Conservation (phyloP, 768 basidiomycete genomes). For the Mycena galopus region DNA sequence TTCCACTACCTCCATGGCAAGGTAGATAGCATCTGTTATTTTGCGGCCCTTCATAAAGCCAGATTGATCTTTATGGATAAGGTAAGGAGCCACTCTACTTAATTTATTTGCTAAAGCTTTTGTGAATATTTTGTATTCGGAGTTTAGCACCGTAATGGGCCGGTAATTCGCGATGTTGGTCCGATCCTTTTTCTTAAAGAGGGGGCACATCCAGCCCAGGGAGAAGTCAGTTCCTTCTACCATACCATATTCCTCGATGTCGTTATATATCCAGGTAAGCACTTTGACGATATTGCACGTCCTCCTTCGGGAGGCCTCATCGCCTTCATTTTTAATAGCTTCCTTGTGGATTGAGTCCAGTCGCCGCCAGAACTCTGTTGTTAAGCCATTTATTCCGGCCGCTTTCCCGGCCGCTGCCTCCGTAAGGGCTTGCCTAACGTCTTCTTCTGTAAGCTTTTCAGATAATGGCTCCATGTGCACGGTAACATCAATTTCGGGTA, state of each 20-base stretch:
- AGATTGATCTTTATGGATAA: conserved; percentile 34
- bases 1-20: conserved; percentile 28
- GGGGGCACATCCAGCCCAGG: neutral
- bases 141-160: conserved; percentile 35
- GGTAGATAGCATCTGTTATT: conserved; percentile 38
- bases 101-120: conserved; percentile 20
- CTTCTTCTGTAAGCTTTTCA: neutral
- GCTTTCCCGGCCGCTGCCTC: neutral
- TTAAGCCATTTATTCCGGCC: neutral
- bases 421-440: neutral
- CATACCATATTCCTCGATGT: neutral
- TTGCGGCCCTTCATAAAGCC: conserved; percentile 40
- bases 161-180: conserved; percentile 28
- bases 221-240: neutral
- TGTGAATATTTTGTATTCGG: conserved; percentile 29
- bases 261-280: conserved; percentile 1
- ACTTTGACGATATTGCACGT: too few relatives aligned
- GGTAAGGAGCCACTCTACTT: neutral
- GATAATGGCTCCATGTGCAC: neutral
- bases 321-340: neutral
- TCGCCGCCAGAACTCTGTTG: neutral
- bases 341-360: neutral
- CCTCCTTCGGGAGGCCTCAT: too few relatives aligned
- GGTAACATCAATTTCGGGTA: neutral
- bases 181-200: neutral